A percentile compares a stretch with the other conserved stretches of the same genome.
Conservation (phyloP, 2,329 filamentous ascomycete genomes). For the Sordariomycetes sp. region DNA sequence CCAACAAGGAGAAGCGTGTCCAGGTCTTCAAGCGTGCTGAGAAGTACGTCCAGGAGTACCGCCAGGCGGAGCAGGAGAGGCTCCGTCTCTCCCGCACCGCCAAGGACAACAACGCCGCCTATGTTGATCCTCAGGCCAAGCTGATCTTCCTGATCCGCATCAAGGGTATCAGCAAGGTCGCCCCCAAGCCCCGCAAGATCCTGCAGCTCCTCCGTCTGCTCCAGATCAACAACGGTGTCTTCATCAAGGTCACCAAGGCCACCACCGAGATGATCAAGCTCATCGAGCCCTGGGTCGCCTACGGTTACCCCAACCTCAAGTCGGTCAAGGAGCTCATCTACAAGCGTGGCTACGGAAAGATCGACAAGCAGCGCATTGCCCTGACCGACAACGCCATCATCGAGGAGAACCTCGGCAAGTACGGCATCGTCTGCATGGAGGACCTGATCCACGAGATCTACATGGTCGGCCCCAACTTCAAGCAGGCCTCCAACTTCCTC, state of each 20-base stretch:
- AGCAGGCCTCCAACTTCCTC: conserved; percentile 98
- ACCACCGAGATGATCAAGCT: conserved; percentile 96
- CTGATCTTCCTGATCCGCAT: conserved; percentile 97
- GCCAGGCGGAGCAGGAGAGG: conserved; percentile 96
- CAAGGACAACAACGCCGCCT: conserved; percentile 88
- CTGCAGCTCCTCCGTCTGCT: conserved; percentile 98
- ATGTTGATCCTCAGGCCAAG: conserved; percentile 90
- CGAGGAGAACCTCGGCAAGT: conserved; percentile 93
- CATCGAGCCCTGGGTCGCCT: conserved; percentile 97
- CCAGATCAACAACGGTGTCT: conserved; percentile 99
- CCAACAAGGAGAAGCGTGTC: conserved; percentile 96
- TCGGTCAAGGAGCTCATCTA: conserved; percentile 98
- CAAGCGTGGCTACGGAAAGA: conserved; percentile 99
- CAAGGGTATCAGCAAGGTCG: conserved; percentile 99
- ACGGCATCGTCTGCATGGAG: conserved; percentile 98
- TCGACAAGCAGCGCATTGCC: conserved; percentile 94
- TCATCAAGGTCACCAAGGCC: conserved; percentile 95
- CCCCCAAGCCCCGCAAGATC: conserved; percentile 99
- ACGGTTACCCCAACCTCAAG: conserved; percentile 99
- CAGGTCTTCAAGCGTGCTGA: conserved; percentile 99
- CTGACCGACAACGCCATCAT: conserved; percentile 97
- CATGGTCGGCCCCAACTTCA: conserved; percentile 99
- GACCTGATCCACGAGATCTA: conserved; percentile 99
- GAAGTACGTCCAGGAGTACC: conserved; percentile 99
- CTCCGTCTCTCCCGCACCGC: conserved; percentile 81